A percentile compares a stretch with the other conserved stretches of the same genome.
Evolutionary conservation across 2,329 filamentous ascomycete species (phyloP).

Genomic region (Fusarium brevicatenulatum): DNA sequence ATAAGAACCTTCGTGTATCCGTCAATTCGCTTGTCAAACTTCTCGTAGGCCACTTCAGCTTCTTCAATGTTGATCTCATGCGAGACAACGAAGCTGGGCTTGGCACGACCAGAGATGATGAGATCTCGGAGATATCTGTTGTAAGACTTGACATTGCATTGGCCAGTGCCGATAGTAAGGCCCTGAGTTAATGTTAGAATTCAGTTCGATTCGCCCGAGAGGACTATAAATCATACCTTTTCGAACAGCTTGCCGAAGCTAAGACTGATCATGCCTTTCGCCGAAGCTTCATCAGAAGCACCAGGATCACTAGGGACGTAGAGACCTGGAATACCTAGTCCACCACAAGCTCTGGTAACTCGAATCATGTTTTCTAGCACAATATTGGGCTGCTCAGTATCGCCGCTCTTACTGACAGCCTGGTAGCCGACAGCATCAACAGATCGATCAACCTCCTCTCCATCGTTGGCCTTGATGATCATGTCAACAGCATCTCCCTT

Average conservation of each 20-base stretch:
- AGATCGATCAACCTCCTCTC: slow-evolving; percentile 71
- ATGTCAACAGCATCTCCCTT: slow-evolving; percentile 68
- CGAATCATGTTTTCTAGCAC: slow-evolving; percentile 72
- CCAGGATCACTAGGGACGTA: slow-evolving; percentile 66
- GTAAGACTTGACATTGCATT: slow-evolving; percentile 76
- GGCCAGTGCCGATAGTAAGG: slow-evolving; percentile 67
- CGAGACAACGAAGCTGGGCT: slow-evolving; percentile 73
- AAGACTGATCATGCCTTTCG: slow-evolving; percentile 71
- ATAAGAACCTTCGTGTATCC: slow-evolving; percentile 76
- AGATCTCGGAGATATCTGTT: slow-evolving; percentile 73
- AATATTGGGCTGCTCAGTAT: slow-evolving; percentile 69
- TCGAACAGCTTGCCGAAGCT: slow-evolving; percentile 76
- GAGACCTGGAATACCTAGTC: slow-evolving; percentile 69
- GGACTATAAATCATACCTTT: slow-evolving; percentile 54
- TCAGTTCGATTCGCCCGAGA: background rate
- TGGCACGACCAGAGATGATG: slow-evolving; percentile 71
- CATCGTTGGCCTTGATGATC: slow-evolving; percentile 67
- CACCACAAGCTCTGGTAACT: slow-evolving; percentile 69
- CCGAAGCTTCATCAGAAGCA: slow-evolving; percentile 67
- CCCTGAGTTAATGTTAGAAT: slow-evolving; percentile 53
- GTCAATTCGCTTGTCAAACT: slow-evolving; percentile 73
- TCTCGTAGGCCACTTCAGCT: slow-evolving; percentile 68
- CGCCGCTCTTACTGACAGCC: slow-evolving; percentile 64
- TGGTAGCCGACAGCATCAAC: slow-evolving; percentile 76
- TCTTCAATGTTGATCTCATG: slow-evolving; percentile 73